Evolutionary conservation across 768 basidiomycete genomes (phyloP).

Genomic region (Suillus plorans): DNA sequence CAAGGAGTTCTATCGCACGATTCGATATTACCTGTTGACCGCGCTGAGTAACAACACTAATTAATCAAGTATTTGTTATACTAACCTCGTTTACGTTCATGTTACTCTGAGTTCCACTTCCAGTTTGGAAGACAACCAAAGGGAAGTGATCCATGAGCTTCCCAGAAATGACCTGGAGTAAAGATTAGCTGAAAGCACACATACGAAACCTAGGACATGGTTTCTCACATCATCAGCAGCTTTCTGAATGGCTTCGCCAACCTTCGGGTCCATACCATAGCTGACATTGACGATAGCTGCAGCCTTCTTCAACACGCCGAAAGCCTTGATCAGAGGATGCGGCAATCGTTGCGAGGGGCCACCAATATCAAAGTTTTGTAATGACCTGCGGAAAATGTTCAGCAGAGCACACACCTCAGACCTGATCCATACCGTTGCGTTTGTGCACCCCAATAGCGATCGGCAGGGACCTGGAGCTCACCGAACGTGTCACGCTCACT

Average conservation of each 20-base stretch:
- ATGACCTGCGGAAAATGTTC: constrained; percentile 51
- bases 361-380: constrained; percentile 99
- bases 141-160: constrained; percentile 96
- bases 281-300: constrained; percentile 86
- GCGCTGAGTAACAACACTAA: not conserved
- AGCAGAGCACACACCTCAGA: not conserved
- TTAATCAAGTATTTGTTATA: not conserved
- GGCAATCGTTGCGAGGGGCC: constrained; percentile 93
- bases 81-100: constrained; percentile 97
- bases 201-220: not conserved
- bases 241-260: constrained; percentile 85
- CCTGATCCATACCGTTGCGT: constrained; percentile 73
- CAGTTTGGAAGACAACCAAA: constrained; percentile 98
- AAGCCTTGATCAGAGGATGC: constrained; percentile 94
- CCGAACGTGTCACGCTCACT: constrained; percentile 95
- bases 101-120: constrained; percentile 98
- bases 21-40: constrained; percentile 86
- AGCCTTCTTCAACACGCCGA: constrained; percentile 96
- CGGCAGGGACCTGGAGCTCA: constrained; percentile 83
- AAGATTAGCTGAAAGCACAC: constrained; percentile 3
- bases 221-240: constrained; percentile 88
- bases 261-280: constrained; percentile 88
- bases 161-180: constrained; percentile 85
- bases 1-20: constrained; percentile 94
- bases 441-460: constrained; percentile 97